Percentiles rank a stretch among this genome's conserved stretches.
Conservation (phyloP, 441 rosid genomes). For the Gossypium davidsonii region DNA sequence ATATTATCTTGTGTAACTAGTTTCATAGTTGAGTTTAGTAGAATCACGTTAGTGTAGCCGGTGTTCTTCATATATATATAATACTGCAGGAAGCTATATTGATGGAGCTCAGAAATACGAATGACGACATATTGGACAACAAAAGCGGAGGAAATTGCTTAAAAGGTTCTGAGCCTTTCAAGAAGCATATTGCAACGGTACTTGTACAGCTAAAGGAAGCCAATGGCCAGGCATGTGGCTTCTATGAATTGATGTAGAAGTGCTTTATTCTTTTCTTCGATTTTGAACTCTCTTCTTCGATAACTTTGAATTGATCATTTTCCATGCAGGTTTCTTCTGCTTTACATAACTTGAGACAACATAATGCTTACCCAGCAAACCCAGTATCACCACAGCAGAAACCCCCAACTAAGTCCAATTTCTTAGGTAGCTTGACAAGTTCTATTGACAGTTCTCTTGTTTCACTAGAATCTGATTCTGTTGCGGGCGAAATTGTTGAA, state of each 20-base stretch:
- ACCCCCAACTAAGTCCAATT: conserved; percentile 26
- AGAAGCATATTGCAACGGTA: conserved; percentile 62
- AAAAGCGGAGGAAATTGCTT: conserved; percentile 40
- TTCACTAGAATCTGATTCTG: conserved; percentile 63
- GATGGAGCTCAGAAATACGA: conserved; percentile 50
- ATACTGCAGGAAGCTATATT: conserved; percentile 34
- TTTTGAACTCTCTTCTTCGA: conserved; percentile 8
- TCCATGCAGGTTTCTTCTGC: conserved; percentile 52
- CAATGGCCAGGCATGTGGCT: conserved; percentile 58
- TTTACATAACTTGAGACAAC: conserved; percentile 33
- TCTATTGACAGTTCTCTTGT: conserved; percentile 24
- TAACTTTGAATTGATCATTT: conserved; percentile 17
- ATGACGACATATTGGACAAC: conserved; percentile 44
- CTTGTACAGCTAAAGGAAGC: conserved; percentile 63
- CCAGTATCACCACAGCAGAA: conserved; percentile 40
- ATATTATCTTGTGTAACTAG: background rate
- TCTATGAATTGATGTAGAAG: conserved; percentile 21
- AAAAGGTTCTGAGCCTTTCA: conserved; percentile 55
- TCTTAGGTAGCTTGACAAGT: conserved; percentile 24
- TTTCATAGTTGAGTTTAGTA: background rate
- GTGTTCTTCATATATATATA: background rate
- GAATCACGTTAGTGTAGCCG: background rate
- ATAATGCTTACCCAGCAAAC: conserved; percentile 27
- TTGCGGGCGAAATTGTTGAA: conserved; percentile 57
- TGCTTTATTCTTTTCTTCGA: conserved; percentile 6